Conservation (phyloP, 2,329 filamentous ascomycete species). For the Exutisphaerella laricina region DNA sequence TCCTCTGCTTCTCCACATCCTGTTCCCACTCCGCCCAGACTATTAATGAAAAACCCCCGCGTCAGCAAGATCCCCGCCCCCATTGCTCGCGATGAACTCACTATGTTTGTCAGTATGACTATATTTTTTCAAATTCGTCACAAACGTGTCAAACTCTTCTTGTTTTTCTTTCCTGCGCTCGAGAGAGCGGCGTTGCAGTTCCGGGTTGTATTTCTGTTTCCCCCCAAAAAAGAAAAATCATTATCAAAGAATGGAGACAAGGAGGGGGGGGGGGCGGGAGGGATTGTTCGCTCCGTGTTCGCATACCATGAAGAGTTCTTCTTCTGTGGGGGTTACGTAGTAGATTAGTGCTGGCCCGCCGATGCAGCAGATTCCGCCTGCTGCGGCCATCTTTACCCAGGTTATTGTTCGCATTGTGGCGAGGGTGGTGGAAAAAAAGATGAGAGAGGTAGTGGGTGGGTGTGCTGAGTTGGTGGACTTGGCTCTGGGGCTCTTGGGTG, state of each 20-base stretch:
- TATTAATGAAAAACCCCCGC: too few relatives aligned
- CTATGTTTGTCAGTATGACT: constrained; percentile 88
- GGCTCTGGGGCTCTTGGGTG: too few relatives aligned
- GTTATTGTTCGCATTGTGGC: constrained; percentile 43
- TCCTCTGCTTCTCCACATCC: constrained; percentile 25
- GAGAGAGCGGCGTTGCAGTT: constrained; percentile 83
- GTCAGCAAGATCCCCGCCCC: too few relatives aligned
- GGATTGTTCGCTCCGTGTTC: too few relatives aligned
- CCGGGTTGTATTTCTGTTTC: constrained; percentile 77
- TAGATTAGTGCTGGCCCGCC: constrained; percentile 81
- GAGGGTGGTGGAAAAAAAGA: background rate
- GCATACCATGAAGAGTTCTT: constrained; percentile 69
- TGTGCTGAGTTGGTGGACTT: too few relatives aligned
- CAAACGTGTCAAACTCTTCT: constrained; percentile 86
- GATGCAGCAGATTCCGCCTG: constrained; percentile 65
- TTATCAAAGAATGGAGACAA: too few relatives aligned
- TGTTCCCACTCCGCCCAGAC: constrained; percentile 36
- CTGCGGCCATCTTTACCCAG: constrained; percentile 63
- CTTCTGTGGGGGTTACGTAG: constrained; percentile 76
- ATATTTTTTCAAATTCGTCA: constrained; percentile 76
- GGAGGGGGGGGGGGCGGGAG: too few relatives aligned
- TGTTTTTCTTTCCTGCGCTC: constrained; percentile 69
- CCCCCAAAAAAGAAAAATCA: too few relatives aligned
- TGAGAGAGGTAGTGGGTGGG: too few relatives aligned
- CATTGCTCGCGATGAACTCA: too few relatives aligned